These are phyloP conservation scores for Miscanthus sacchariflorus DNA, from an alignment of 202 grass and related monocot genomes.

Conservation along the genomic window DNA sequence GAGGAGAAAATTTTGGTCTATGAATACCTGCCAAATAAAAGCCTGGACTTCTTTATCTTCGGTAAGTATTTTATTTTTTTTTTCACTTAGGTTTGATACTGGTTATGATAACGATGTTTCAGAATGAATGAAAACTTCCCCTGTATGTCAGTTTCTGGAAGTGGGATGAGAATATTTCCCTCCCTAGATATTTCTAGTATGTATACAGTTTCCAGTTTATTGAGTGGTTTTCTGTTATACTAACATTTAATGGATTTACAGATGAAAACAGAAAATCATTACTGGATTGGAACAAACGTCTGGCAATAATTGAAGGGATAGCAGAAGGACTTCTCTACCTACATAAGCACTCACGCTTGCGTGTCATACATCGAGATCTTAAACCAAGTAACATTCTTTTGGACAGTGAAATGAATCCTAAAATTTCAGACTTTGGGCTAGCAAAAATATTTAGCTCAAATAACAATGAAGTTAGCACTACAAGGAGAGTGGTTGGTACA, in stretches of 20 bases:
- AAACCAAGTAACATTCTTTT: slow-evolving; percentile 1
- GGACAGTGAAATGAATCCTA: neutral
- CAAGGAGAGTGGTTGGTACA: slow-evolving; percentile 4
- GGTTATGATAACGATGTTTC: neutral
- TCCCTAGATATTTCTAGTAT: neutral
- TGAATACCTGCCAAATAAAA: slow-evolving; percentile 75
- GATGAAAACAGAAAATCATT: slow-evolving; percentile 45
- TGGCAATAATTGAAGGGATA: slow-evolving; percentile 54
- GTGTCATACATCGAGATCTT: neutral
- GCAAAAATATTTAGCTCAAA: slow-evolving; percentile 7
- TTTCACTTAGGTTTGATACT: neutral
- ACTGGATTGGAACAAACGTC: slow-evolving; percentile 49
- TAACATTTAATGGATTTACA: slow-evolving; percentile 3
- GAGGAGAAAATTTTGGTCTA: slow-evolving; percentile 67
- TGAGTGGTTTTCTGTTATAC: neutral
- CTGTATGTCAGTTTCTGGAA: neutral
- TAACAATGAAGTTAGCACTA: neutral
- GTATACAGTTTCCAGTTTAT: neutral
- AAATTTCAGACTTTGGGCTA: slow-evolving; percentile 4
- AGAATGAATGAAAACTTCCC: neutral
- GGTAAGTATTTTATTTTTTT: slow-evolving; percentile 29
- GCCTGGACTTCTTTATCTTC: slow-evolving; percentile 66
- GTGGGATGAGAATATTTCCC: neutral
- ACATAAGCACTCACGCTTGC: neutral
- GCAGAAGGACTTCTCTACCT: slow-evolving; percentile 39